Evolutionary conservation across 192 early-diverging fungal species (phyloP).

Genomic region (Coemansia sp.): DNA sequence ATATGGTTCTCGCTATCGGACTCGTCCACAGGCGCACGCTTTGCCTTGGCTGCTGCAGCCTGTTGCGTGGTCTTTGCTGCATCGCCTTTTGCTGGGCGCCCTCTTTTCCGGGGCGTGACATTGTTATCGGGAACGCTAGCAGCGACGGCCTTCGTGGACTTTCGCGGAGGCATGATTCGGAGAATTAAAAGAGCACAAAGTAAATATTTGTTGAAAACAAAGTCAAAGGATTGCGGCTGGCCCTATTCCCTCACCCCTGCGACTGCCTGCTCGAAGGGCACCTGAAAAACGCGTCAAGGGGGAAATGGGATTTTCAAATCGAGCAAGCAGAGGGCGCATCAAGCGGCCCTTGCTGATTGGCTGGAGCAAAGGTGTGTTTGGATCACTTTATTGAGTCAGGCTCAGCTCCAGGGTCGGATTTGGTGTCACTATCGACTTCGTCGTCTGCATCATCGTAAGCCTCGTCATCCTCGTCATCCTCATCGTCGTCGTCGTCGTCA

Average conservation of each 20-base stretch:
- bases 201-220: neutral
- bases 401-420: conserved; percentile 3
- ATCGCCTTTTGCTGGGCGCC: neutral
- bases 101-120: conserved; percentile 2
- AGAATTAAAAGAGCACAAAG: neutral
- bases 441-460: conserved; percentile 1
- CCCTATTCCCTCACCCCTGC: neutral
- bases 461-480: neutral
- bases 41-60: neutral
- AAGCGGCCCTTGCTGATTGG: conserved; percentile 11
- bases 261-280: neutral
- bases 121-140: neutral
- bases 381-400: neutral
- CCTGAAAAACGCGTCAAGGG: neutral
- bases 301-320: conserved; percentile 14
- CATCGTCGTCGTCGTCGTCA: neutral
- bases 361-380: neutral
- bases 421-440: neutral
- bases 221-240: neutral
- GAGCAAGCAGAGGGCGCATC: conserved; percentile 2
- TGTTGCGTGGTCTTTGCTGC: neutral
- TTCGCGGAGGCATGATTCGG: conserved; percentile 23
- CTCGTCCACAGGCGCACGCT: neutral
- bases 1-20: neutral
- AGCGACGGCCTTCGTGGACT: conserved; percentile 10